A percentile compares a stretch with the other conserved stretches of the same genome.
Conservation (phyloP, 768 basidiomycete genomes). For the Hypholoma sublateritium region DNA sequence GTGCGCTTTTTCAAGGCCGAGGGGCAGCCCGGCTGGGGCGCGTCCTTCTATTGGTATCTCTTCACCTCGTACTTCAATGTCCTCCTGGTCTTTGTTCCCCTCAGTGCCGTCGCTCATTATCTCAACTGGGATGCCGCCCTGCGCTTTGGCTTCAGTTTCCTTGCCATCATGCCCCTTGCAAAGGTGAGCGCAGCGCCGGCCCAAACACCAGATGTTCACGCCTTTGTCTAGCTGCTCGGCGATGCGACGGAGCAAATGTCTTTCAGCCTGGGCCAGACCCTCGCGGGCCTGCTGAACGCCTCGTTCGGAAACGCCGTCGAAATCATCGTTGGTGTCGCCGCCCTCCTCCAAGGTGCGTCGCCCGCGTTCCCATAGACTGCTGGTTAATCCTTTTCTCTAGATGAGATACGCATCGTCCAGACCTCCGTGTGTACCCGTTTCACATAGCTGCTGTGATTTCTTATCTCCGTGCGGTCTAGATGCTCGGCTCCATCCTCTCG, state of each 20-base stretch:
- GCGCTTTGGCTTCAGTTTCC: conserved; percentile 74
- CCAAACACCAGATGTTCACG: conserved; percentile 6
- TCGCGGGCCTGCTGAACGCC: conserved; percentile 86
- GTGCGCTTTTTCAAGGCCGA: conserved; percentile 49
- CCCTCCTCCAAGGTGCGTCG: conserved; percentile 65
- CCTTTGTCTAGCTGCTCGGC: conserved; percentile 57
- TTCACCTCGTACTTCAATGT: conserved; percentile 72
- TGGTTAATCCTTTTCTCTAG: conserved; percentile 33
- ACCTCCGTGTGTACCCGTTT: conserved; percentile 60
- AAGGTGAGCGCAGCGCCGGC: conserved; percentile 47
- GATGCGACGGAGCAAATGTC: conserved; percentile 84
- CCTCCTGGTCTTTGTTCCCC: conserved; percentile 77
- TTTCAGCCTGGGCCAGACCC: conserved; percentile 74
- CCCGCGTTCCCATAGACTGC: background rate
- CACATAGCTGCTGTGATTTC: background rate
- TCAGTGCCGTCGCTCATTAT: conserved; percentile 64
- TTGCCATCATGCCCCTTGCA: conserved; percentile 86
- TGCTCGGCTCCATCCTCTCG: conserved; percentile 89
- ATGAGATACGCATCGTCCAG: conserved; percentile 86
- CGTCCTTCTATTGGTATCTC: conserved; percentile 60
- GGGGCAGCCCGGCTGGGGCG: conserved; percentile 60
- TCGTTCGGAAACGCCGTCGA: conserved; percentile 85
- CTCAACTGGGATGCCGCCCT: conserved; percentile 73
- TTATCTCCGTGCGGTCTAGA: conserved; percentile 35
- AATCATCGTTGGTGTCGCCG: conserved; percentile 87